Evolutionary conservation across 2,329 filamentous ascomycete species (phyloP), one percentile per base, ranked within the genome.

Genomic region (Aspergillus unguis): DNA sequence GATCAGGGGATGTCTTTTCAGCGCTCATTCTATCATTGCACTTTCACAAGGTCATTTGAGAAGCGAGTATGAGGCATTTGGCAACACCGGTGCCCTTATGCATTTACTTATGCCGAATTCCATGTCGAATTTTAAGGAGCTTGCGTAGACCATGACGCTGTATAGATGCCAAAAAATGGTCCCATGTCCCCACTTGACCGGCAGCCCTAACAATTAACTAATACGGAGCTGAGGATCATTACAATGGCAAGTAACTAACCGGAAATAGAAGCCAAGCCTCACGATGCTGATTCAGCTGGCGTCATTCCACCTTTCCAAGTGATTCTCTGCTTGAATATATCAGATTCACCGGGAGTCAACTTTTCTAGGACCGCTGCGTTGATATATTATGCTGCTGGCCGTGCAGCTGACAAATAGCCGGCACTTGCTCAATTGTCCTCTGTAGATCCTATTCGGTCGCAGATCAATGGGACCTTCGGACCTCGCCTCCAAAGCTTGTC

Each of bases 401-500:
- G 17, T 17, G 17, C 1, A 17, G 17, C 17, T 17, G 17, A 17
- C 17, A 17, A 17, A 17, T 17, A 17, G 17, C 17, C 17, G 17
- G 17, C 17, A 17, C 17, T 17, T 17, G 17, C 17, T 17, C 17
- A 17, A 17, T 17, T 17, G 17, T 17, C 17, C 17, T 17, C 17
- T 17, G 17, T 17, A 17, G 17, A 17, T 17, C 17, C 17, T 1
- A 17, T 17, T 17, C 17, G 17, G 17, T 17, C 17, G 17, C 17
- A 17, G 17, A 17, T 17, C 17, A 17, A 17, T 17, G 17, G 17
- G 17, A 17, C 17, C 17, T 17, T 17, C 17, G 17, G 17, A 26
- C 25, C 23, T 31, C 36, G 46, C 46, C 38, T 33, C 44, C n/a
- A 56, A 48, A 31, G 23, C 41, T 17, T 57, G 52, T 38, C 54